phyloP scores from a whole-genome alignment of 768 basidiomycete genomes.

The Trametes cingulata region DNA sequence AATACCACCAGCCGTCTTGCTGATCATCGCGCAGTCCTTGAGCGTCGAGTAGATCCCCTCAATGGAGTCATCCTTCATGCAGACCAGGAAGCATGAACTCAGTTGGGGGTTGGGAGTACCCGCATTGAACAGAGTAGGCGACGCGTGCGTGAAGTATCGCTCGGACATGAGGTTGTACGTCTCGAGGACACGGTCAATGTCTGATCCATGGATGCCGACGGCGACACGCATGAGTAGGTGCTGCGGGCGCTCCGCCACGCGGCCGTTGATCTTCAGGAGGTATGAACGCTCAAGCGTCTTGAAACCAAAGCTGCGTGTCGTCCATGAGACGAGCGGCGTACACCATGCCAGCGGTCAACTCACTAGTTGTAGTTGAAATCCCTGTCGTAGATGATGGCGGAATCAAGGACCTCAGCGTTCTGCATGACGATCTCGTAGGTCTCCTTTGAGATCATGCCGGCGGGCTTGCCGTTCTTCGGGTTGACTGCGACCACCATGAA shows the following conservation, averaged over 20 bases:
- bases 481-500: conserved; percentile 56
- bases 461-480: conserved; percentile 86
- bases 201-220: conserved; percentile 90
- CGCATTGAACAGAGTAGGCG: conserved; percentile 97
- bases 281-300: conserved; percentile 99
- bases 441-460: conserved; percentile 90
- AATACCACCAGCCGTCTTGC: conserved; percentile 98
- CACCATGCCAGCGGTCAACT: conserved; percentile 30
- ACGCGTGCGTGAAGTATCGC: conserved; percentile 97
- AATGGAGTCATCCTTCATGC: conserved; percentile 98
- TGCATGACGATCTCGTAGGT: conserved; percentile 81
- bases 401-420: conserved; percentile 82
- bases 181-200: conserved; percentile 87
- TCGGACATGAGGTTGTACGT: conserved; percentile 98
- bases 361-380: conserved; percentile 98
- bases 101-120: conserved; percentile 96
- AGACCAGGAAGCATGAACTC: conserved; percentile 94
- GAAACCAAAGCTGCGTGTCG: conserved; percentile 83
- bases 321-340: neutral
- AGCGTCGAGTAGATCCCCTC: conserved; percentile 99
- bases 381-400: conserved; percentile 95
- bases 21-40: conserved; percentile 98
- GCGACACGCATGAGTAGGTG: conserved; percentile 99
- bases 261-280: conserved; percentile 89
- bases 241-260: conserved; percentile 95